Conservation (phyloP, 2,329 filamentous ascomycete species). For the Septoria linicola region DNA sequence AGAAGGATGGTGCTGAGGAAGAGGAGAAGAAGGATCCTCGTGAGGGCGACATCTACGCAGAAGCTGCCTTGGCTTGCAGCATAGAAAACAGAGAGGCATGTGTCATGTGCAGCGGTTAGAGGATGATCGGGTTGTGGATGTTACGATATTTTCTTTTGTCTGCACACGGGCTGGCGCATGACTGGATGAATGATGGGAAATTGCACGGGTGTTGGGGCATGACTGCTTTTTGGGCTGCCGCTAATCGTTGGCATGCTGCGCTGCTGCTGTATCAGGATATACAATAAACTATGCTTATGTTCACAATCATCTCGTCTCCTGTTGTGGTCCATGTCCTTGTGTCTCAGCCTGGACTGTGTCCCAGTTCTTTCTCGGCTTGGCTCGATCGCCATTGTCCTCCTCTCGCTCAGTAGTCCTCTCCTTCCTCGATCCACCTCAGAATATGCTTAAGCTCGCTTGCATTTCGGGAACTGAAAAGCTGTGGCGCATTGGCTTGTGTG, state of each 20-base stretch:
- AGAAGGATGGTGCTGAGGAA: conserved; percentile 64
- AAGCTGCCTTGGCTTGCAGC: conserved; percentile 88
- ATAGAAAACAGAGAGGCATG: conserved; percentile 96
- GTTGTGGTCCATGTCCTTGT: not conserved
- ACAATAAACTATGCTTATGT: conserved; percentile 10
- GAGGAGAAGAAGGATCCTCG: conserved; percentile 69
- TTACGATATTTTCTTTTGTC: conserved; percentile 20
- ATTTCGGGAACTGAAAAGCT: no score
- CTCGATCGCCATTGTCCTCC: not conserved
- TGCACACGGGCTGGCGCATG: conserved; percentile 20
- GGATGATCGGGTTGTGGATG: conserved; percentile 11
- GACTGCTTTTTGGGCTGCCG: conserved; percentile 22
- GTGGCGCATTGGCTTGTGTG: no score
- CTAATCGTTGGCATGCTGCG: conserved; percentile 29
- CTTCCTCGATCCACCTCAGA: no score
- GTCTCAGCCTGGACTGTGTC: no score
- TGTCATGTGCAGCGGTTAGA: conserved; percentile 91
- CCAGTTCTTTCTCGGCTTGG: not conserved
- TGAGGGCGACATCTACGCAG: conserved; percentile 92
- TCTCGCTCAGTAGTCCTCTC: not conserved
- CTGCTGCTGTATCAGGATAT: conserved; percentile 25
- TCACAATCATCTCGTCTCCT: no score
- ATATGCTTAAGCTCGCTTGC: no score
- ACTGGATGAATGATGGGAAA: conserved; percentile 16
- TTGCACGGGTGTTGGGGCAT: conserved; percentile 15